A percentile compares a stretch with the other conserved stretches of the same genome.
Conservation (phyloP, 331 rosid species). For the Cydonia oblonga region DNA sequence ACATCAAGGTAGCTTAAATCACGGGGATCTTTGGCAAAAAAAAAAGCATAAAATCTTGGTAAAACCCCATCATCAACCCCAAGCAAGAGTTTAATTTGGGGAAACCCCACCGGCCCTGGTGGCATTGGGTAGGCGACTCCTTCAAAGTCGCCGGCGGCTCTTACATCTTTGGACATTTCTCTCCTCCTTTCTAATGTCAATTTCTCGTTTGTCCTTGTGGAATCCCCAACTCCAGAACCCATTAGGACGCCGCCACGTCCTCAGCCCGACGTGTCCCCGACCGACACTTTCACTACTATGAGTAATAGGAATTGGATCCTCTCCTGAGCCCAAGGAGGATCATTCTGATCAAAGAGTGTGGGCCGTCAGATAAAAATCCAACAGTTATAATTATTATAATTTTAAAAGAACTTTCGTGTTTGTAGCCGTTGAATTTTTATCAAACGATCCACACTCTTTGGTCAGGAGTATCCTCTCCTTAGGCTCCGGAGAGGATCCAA, state of each 20-base stretch:
- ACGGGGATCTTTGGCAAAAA: not conserved
- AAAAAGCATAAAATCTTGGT: not conserved
- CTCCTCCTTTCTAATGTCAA: not conserved
- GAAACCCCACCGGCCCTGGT: not conserved
- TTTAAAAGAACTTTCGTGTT: too few species aligned
- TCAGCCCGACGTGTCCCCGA: not conserved
- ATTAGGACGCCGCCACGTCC: not conserved
- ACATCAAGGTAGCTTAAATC: not conserved
- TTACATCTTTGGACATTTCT: not conserved
- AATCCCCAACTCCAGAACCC: not conserved
- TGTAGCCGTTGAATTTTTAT: too few species aligned
- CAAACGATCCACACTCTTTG: too few species aligned
- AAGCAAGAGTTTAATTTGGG: not conserved
- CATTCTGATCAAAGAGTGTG: too few species aligned
- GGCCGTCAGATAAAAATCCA: too few species aligned
- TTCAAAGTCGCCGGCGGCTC: conserved; percentile 17
- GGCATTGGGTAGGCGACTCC: conserved; percentile 5
- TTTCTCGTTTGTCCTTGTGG: not conserved
- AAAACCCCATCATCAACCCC: too few species aligned
- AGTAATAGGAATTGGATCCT: not conserved
- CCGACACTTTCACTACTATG: not conserved
- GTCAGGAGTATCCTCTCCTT: too few species aligned
- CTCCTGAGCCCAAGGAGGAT: too few species aligned
- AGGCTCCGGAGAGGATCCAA: too few species aligned
- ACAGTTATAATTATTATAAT: too few species aligned